Percentiles rank a stretch among this genome's conserved stretches.
Conservation (phyloP, 2,329 filamentous ascomycete species). For the Zymoseptoria ardabiliae region DNA sequence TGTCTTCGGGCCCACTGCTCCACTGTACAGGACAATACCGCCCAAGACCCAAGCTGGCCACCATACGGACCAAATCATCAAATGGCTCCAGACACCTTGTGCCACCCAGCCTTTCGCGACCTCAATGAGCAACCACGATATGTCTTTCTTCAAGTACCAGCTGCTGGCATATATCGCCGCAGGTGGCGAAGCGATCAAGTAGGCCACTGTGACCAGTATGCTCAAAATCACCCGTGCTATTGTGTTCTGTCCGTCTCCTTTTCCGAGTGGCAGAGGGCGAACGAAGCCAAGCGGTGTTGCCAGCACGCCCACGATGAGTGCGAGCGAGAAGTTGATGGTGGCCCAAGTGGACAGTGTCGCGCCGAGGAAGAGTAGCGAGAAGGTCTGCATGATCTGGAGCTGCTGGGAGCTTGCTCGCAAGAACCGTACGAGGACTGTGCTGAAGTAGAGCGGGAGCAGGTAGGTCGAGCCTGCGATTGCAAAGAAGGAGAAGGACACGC, state of each 20-base stretch:
- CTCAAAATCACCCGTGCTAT: slow-evolving; percentile 2
- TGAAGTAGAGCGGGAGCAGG: slow-evolving; percentile 23
- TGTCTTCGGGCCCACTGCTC: slow-evolving; percentile 7
- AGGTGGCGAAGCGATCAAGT: slow-evolving; percentile 17
- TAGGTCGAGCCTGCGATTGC: slow-evolving; percentile 40
- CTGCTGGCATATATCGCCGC: slow-evolving; percentile 16
- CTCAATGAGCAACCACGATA: slow-evolving; percentile 20
- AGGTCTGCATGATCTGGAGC: slow-evolving; percentile 73
- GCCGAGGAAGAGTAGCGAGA: slow-evolving; percentile 86
- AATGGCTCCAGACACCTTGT: slow-evolving; percentile 27
- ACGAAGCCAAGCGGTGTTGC: slow-evolving; percentile 74
- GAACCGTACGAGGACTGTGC: slow-evolving; percentile 13
- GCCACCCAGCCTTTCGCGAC: slow-evolving; percentile 27
- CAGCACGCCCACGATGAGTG: slow-evolving; percentile 74
- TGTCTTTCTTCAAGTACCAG: slow-evolving; percentile 13
- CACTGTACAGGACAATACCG: slow-evolving; percentile 18
- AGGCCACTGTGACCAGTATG: slow-evolving; percentile 8
- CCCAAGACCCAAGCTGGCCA: slow-evolving; percentile 29
- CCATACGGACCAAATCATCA: slow-evolving; percentile 28
- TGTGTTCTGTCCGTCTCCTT: neutral
- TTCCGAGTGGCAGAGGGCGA: slow-evolving; percentile 25
- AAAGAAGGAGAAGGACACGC: slow-evolving; percentile 44
- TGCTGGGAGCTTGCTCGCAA: slow-evolving; percentile 47
- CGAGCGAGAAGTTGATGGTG: slow-evolving; percentile 90
- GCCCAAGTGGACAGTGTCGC: slow-evolving; percentile 88